Evolutionary conservation across 2,329 filamentous ascomycete genomes (phyloP), one percentile per base, ranked within the genome.

Genomic region (Colletotrichum sp.): DNA sequence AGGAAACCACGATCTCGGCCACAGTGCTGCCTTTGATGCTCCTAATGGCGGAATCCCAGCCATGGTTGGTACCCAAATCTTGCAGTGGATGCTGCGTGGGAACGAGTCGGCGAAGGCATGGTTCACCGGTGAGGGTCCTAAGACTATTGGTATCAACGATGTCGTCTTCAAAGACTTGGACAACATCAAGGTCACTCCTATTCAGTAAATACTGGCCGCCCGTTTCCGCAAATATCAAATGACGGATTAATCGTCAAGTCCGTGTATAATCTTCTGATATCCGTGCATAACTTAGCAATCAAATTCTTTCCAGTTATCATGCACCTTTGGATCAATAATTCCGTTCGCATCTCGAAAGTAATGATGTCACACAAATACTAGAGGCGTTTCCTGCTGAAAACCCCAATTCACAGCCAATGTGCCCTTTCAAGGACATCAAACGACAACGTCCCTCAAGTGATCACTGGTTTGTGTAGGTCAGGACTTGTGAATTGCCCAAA

Each of bases 61-160:
- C 12, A 18, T 48, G 10, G 64, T 69, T 9, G 70, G 70, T 7
- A 56, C 48, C 21, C 58, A 70, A 10, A 62, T 69, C 3, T 7
- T 70, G 32, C 21, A 71, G 18, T 74, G 71, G 71, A 30, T 74
- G 21, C 59, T 74, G 28, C 65, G 71, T 7, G 71, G 66, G 8
- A 38, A 74, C 16, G 71, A 56, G 12, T 64, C 66, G 2, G 71
- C 71, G 1, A 70, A 64, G 21, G 48, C 38, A 1, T 74, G 59
- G 58, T 71, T 74, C 18, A 65, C 71, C 12, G 61, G 67, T 1
- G 67, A 74, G 7, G 66, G 24, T 7, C 32, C 71, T 0, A 64
- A 64, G 43, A 3, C 65, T 0, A 32, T 30, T 28, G 71, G 66
- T 1, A 6, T 74, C 4, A 32, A 21, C 0, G 66, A 70, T 18